Percentiles rank a stretch among this genome's conserved stretches.
These are phyloP conservation scores for Handroanthus guayacan DNA, from an alignment of 257 asterid genomes.

Conservation along the genomic window DNA sequence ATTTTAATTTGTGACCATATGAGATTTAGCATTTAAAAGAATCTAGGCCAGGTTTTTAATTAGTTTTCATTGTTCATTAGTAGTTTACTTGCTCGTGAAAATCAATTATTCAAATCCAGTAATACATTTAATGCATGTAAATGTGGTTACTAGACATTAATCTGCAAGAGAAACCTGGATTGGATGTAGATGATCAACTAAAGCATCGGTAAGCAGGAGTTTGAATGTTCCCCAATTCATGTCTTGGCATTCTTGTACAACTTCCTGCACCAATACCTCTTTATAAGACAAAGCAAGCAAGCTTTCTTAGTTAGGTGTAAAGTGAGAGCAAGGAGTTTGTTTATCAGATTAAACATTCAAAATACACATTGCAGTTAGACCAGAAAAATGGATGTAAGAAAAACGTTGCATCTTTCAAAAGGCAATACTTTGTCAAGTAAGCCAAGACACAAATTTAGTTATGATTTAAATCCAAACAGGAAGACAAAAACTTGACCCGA, in stretches of 20 bases:
- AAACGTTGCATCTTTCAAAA: conserved; percentile 2
- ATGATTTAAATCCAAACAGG: neutral
- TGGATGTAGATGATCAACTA: conserved; percentile 84
- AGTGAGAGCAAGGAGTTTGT: neutral
- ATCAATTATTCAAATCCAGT: neutral
- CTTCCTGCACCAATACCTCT: conserved; percentile 65
- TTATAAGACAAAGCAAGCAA: conserved; percentile 19
- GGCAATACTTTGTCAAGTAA: conserved; percentile 18
- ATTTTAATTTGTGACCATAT: neutral
- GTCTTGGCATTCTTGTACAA: conserved; percentile 77
- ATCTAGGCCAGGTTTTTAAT: no score
- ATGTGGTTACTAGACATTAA: conserved; percentile 16
- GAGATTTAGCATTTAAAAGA: neutral
- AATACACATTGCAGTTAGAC: neutral
- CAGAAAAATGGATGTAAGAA: conserved; percentile 5
- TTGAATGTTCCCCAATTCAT: conserved; percentile 97
- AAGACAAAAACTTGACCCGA: conserved; percentile 13
- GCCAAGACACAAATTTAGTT: neutral
- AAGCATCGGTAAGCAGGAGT: conserved; percentile 76
- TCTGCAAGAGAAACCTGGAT: conserved; percentile 72
- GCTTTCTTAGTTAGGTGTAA: conserved; percentile 12
- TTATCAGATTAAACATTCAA: neutral
- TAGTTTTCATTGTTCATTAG: neutral
- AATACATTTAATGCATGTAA: neutral
- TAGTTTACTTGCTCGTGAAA: neutral